Evolutionary conservation across 148 eudicot genomes (phyloP), one percentile per base, ranked within the genome.

Genomic region (Camellia granthamiana): DNA sequence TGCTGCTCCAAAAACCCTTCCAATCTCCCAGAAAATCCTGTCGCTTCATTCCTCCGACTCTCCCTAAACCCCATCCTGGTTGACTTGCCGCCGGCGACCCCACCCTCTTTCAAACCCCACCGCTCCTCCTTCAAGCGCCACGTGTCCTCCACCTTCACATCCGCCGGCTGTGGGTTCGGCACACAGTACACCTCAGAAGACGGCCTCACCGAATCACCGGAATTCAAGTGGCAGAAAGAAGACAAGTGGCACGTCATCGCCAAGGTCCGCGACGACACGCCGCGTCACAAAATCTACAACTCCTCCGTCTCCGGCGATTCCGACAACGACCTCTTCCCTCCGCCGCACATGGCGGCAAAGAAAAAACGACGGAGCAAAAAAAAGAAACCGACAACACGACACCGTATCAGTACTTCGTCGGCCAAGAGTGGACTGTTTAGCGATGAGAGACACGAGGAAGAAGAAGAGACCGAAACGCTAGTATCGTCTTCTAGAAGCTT

Each of bases 1-100:
- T 93, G 97, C 85, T 92, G 94, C 52, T 87, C 93, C 15, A 94
- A 92, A 84, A 85, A 92, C 84, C 85, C 91, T 56, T 84, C 92
- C 47, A 81, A 72, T 47, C 88, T 90, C 83, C 90, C 93, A 3
- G 5, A 81, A 2, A 73, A 90, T 79, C 95, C 98, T 3, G 79
- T 86, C 89, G 94, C 91, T 85, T 83, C 88, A 54, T 86, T 83
- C 72, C 79, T 71, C 85, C 80, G 70, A 66, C 80, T 43, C 55
- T 11, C 85, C 55, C 52, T 76, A 9, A 52, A n/a, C 64, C 9
- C 10, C 66, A 51, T 63, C 61, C 38, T 46, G 58, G 47, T 66
- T 54, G 7, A 82, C 41, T 4, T 60, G 63, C 79, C 83, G 18
- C 79, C 77, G 11, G 51, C 47, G 54, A 60, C 63, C 13, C 62